phyloP scores from a whole-genome alignment of 495 filamentous ascomycete species.

The Pseudoneurospora amorphoporcata region DNA sequence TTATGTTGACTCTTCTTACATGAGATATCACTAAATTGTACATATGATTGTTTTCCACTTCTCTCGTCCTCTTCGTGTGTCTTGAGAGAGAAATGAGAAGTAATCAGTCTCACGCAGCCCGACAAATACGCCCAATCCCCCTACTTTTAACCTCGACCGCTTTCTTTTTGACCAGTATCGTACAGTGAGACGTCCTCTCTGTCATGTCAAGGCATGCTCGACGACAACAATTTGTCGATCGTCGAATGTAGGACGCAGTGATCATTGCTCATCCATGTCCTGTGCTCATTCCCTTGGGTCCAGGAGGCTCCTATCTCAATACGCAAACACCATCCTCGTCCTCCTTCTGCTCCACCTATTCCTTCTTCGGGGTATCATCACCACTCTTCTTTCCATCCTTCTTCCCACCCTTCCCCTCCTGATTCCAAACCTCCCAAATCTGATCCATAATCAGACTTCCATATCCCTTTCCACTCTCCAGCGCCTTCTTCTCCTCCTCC shows the following conservation, averaged over 20 bases:
- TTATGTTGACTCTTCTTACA: not conserved
- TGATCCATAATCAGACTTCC: slow-evolving; percentile 73
- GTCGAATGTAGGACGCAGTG: not conserved
- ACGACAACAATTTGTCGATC: not conserved
- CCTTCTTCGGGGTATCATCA: slow-evolving; percentile 6
- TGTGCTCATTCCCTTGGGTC: too few relatives aligned
- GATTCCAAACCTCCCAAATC: slow-evolving; percentile 72
- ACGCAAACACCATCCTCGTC: not conserved
- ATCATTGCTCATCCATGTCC: not conserved
- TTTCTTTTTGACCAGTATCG: not conserved
- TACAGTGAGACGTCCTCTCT: not conserved
- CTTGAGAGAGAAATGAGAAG: not conserved
- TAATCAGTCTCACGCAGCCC: not conserved
- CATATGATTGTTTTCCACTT: not conserved
- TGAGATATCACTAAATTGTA: not conserved
- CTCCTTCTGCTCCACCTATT: slow-evolving; percentile 3
- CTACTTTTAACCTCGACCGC: not conserved
- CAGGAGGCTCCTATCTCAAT: not conserved
- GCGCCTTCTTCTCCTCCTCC: slow-evolving; percentile 56
- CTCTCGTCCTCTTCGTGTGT: not conserved
- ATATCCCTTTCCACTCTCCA: slow-evolving; percentile 73
- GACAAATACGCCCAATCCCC: not conserved
- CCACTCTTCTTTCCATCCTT: not conserved
- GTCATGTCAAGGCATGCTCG: not conserved
- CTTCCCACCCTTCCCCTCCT: slow-evolving; percentile 13